These are phyloP conservation scores for Trypanosoma congolense DNA, from an alignment of 208 protist species.

Conservation along the genomic window DNA sequence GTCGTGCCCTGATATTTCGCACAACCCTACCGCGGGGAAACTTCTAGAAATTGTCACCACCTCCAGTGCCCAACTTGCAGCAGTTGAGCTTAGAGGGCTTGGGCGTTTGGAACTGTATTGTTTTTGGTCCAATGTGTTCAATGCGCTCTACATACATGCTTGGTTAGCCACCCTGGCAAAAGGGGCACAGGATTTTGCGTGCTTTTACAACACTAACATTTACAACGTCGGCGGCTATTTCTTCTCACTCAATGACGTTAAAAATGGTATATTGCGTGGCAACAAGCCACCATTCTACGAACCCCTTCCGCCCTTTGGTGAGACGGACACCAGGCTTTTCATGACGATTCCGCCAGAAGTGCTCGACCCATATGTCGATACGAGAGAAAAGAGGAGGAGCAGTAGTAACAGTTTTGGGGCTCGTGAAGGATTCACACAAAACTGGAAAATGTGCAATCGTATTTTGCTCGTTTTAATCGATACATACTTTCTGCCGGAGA, in stretches of 20 bases:
- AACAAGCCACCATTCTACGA: constrained; percentile 33
- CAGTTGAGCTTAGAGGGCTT: constrained; percentile 21
- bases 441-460: constrained; percentile 26
- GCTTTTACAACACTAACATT: constrained; percentile 46
- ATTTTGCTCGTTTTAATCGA: constrained; percentile 51
- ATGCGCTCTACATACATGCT: constrained; percentile 64
- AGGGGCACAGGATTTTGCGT: constrained; percentile 18
- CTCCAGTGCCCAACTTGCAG: constrained; percentile 12
- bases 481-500: constrained; percentile 43
- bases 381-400: neutral
- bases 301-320: constrained; percentile 30
- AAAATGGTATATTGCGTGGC: constrained; percentile 62
- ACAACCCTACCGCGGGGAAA: constrained; percentile 8
- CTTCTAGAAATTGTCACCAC: constrained; percentile 9
- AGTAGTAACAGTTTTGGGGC: neutral
- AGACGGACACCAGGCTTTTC: constrained; percentile 16
- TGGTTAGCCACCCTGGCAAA: constrained; percentile 34
- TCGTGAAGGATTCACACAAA: too few relatives aligned
- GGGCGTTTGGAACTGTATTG: constrained; percentile 16
- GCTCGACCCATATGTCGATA: neutral
- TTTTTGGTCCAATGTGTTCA: constrained; percentile 65
- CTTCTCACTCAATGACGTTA: constrained; percentile 58
- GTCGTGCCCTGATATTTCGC: neutral
- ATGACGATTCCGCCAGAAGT: constrained; percentile 6
- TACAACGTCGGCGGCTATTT: constrained; percentile 44